Conservation (phyloP, 83 land plant species). For the Picea engelmannii region DNA sequence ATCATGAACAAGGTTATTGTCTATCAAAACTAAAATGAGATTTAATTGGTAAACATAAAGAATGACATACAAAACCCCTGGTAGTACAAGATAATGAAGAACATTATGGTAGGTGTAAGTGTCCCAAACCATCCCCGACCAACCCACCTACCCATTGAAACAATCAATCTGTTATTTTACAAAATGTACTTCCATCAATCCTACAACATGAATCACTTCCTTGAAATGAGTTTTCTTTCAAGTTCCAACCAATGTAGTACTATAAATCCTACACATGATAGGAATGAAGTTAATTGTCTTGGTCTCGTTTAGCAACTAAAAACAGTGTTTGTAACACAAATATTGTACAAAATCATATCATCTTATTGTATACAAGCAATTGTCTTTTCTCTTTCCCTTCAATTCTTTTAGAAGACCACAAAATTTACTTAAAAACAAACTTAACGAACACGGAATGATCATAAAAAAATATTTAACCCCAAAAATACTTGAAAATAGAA, state of each 20-base stretch:
- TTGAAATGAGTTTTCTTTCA: neutral
- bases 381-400: neutral
- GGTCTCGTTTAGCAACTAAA: neutral
- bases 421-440: neutral
- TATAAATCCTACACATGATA: neutral
- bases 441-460: neutral
- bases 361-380: neutral
- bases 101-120: slow-evolving; percentile 72
- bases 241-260: neutral
- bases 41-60: neutral
- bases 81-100: slow-evolving; percentile 88
- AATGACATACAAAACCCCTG: slow-evolving; percentile 61
- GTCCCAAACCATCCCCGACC: slow-evolving; percentile 94
- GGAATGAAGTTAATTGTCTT: neutral
- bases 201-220: neutral
- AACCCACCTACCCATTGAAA: slow-evolving; percentile 76
- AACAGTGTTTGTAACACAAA: neutral
- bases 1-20: neutral
- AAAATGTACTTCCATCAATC: neutral
- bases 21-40: neutral
- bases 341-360: neutral
- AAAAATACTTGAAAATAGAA: too few species aligned
- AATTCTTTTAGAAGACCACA: neutral
- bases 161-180: neutral
- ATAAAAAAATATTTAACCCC: neutral